Percentiles rank a stretch among this genome's conserved stretches.
Evolutionary conservation across 768 basidiomycete species (phyloP).

Genomic region (Tylopilus cervinicoccineus): DNA sequence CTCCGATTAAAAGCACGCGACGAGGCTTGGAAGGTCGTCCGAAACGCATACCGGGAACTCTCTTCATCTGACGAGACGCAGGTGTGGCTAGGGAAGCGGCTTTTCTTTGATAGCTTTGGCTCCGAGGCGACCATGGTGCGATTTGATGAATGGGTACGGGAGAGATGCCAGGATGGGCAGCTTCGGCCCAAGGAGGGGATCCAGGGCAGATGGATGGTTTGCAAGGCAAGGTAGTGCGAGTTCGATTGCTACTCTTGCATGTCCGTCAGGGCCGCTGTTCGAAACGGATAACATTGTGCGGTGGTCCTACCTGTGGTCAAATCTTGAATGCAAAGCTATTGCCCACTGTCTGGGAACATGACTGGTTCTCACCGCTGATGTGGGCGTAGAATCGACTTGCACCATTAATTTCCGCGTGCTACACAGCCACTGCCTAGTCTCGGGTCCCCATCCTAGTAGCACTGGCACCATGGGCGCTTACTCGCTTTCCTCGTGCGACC

Average conservation of each 20-base stretch:
- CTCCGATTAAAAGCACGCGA: constrained; percentile 49
- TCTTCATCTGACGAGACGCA: constrained; percentile 36
- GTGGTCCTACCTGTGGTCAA: not conserved
- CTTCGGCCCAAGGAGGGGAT: constrained; percentile 54
- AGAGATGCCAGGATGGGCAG: constrained; percentile 40
- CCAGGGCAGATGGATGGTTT: constrained; percentile 59
- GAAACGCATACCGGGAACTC: constrained; percentile 62
- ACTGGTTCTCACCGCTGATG: too few species aligned
- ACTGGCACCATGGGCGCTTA: too few species aligned
- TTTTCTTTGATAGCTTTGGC: constrained; percentile 41
- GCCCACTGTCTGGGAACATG: too few species aligned
- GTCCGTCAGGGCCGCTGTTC: not conserved
- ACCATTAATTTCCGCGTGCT: too few species aligned
- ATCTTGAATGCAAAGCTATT: not conserved
- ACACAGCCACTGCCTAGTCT: too few species aligned
- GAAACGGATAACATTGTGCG: not conserved
- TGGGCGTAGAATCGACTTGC: too few species aligned
- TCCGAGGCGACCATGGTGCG: constrained; percentile 24
- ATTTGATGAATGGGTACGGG: constrained; percentile 54
- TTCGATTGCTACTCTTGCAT: not conserved
- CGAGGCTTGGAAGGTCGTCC: constrained; percentile 56
- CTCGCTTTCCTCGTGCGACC: too few species aligned
- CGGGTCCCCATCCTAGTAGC: too few species aligned
- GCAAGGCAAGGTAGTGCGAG: constrained; percentile 39
- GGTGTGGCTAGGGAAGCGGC: constrained; percentile 45